Percentiles rank a stretch among this genome's conserved stretches.
phyloP scores from a whole-genome alignment of 305 asterid genomes.

The Striga hermonthica region DNA sequence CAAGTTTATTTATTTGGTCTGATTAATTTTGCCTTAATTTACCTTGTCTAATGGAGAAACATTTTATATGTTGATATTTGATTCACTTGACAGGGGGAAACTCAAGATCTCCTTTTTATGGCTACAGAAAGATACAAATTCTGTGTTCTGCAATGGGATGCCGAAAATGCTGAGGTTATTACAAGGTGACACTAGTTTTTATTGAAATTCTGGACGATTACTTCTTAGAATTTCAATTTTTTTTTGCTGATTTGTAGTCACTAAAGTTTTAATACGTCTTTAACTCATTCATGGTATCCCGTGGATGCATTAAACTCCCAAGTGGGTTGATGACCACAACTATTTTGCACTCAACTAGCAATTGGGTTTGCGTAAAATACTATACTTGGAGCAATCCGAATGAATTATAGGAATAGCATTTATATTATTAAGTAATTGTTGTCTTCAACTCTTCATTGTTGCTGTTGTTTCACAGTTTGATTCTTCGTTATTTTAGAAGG shows the following conservation, averaged over 20 bases:
- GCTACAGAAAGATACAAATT: slow-evolving; percentile 94
- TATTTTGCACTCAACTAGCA: not conserved
- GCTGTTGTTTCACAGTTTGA: slow-evolving; percentile 2
- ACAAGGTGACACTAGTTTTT: slow-evolving; percentile 54
- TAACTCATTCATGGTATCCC: not conserved
- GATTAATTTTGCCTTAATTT: not conserved
- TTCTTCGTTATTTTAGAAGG: slow-evolving; percentile 17
- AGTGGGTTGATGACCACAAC: slow-evolving; percentile 16
- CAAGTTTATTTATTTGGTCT: slow-evolving; percentile 7
- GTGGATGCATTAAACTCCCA: not conserved
- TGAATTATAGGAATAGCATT: slow-evolving; percentile 25
- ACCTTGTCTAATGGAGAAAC: slow-evolving; percentile 6
- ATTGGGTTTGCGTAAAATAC: slow-evolving; percentile 4
- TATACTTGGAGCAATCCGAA: slow-evolving; percentile 30
- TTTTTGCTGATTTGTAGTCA: slow-evolving; percentile 19
- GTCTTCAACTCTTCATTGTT: slow-evolving; percentile 25
- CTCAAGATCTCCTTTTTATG: slow-evolving; percentile 86
- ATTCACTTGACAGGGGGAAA: slow-evolving; percentile 65
- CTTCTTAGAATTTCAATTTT: not conserved
- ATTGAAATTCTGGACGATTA: not conserved
- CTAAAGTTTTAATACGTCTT: slow-evolving; percentile 13
- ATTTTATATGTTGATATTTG: not conserved
- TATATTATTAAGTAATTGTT: slow-evolving; percentile 4
- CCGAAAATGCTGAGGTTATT: slow-evolving; percentile 71
- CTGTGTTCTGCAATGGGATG: slow-evolving; percentile 91